phyloP scores from a whole-genome alignment of 768 basidiomycete species.

The Tremella fuciformis region DNA sequence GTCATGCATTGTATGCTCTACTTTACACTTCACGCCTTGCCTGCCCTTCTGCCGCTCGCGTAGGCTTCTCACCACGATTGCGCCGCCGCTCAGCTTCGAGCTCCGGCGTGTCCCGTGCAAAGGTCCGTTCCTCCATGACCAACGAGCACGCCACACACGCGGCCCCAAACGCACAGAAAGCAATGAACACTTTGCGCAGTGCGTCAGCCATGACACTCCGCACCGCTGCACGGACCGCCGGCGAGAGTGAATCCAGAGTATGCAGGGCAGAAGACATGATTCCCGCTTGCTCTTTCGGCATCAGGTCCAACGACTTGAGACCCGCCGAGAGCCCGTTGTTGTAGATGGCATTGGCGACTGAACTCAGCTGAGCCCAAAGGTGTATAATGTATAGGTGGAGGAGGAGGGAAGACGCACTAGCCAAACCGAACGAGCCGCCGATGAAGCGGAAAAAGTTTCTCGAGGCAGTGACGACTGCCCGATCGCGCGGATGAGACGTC shows the following conservation, averaged over 20 bases:
- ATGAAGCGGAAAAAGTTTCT: constrained; percentile 47
- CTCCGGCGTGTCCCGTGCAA: constrained; percentile 23
- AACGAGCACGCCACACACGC: constrained; percentile 29
- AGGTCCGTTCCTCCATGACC: constrained; percentile 24
- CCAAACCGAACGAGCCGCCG: constrained; percentile 49
- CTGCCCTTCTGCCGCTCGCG: no score
- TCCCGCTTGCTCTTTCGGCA: constrained; percentile 9
- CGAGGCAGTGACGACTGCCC: constrained; percentile 43
- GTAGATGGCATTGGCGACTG: constrained; percentile 45
- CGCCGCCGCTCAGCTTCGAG: constrained; percentile 14
- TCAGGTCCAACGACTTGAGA: constrained; percentile 5
- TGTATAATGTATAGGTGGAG: not conserved
- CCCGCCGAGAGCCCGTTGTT: constrained; percentile 33
- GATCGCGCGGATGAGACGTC: constrained; percentile 31
- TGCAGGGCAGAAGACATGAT: constrained; percentile 16
- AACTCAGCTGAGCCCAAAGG: not conserved
- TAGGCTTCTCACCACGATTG: not conserved
- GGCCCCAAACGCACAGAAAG: constrained; percentile 29
- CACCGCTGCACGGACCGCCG: constrained; percentile 9
- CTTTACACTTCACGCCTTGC: not conserved
- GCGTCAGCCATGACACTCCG: constrained; percentile 32
- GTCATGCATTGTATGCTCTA: not conserved
- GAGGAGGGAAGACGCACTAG: constrained; percentile 14
- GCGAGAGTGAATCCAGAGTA: constrained; percentile 6
- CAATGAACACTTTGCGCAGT: constrained; percentile 37